Evolutionary conservation across 2,329 filamentous ascomycete genomes (phyloP), one percentile per base, ranked within the genome.

Genomic region (Cercospora sp.): DNA sequence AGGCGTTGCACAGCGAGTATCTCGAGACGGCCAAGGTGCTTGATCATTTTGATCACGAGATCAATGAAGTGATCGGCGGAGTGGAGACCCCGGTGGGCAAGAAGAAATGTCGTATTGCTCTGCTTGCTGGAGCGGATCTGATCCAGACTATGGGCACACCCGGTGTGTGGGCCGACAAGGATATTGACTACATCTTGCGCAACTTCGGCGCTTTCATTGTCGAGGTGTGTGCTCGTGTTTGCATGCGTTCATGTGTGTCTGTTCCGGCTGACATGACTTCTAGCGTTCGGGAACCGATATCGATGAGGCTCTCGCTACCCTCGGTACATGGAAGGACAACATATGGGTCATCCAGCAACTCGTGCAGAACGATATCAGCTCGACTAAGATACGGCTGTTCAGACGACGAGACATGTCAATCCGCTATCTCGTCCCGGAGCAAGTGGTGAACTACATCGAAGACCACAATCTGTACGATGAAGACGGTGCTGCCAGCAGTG

Each of bases 31-130:
- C 94, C 45, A 87, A 91, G 74, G 94, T 97, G 48, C 84, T 97
- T 60, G 93, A 97, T 76, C 94, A 97, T 80, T 95, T 97, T 75
- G 89, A 96, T 73, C 83, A 94, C 77, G 93, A 97, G 79, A 92
- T 97, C 78, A 97, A 97, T 78, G 86, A 87, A 26, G 87, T 92
- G 55, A 83, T 89, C 31, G 89, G 90, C 45, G 94, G 94, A 6
- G 87, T 95, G 31, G 86, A 91, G 74, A 87, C 86, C 58, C 84
- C 85, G 20, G 86, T 90, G 72, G 92, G 92, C 68, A 88, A 86
- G 76, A 90, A 88, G 78, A 86, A 84, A 12, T 90, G 91, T 18
- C 89, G 89, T 67, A 92, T 97, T 72, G 89, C 92, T 59, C 86
- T 97, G 40, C 86, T 97, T 33, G 93, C 92, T 3, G 94, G 94